Percentiles rank a stretch among this genome's conserved stretches.
Evolutionary conservation across 345 rosid species (phyloP).

Genomic region (Eucalyptus regnans): DNA sequence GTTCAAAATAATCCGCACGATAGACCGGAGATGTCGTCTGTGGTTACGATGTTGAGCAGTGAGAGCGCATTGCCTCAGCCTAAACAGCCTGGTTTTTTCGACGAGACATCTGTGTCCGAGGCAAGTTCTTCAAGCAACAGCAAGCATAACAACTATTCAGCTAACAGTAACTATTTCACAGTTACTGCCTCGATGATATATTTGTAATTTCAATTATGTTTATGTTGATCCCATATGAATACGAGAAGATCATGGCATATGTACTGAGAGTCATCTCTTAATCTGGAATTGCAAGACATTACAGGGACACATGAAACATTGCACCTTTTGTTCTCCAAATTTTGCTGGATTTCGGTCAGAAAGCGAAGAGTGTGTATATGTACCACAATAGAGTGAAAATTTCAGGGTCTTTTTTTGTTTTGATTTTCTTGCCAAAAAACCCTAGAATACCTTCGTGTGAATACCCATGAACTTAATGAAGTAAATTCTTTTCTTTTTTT

Average conservation of each 20-base stretch:
- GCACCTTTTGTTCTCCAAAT: no score
- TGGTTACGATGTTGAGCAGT: background rate
- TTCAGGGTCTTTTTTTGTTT: background rate
- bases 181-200: background rate
- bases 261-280: no score
- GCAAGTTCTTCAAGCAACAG: background rate
- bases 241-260: no score
- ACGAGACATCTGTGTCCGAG: background rate
- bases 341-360: no score
- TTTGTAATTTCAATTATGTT: background rate
- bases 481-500: background rate
- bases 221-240: background rate
- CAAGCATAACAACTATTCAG: background rate
- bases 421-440: background rate
- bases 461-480: background rate
- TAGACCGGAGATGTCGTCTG: background rate
- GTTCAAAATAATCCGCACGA: background rate
- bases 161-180: background rate
- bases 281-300: no score
- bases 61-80: background rate
- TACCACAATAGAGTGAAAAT: no score
- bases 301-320: no score
- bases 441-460: background rate
- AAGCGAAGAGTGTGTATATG: background rate
- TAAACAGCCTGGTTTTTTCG: background rate